phyloP scores from a whole-genome alignment of 345 rosid species.

The Cardiospermum halicacabum region DNA sequence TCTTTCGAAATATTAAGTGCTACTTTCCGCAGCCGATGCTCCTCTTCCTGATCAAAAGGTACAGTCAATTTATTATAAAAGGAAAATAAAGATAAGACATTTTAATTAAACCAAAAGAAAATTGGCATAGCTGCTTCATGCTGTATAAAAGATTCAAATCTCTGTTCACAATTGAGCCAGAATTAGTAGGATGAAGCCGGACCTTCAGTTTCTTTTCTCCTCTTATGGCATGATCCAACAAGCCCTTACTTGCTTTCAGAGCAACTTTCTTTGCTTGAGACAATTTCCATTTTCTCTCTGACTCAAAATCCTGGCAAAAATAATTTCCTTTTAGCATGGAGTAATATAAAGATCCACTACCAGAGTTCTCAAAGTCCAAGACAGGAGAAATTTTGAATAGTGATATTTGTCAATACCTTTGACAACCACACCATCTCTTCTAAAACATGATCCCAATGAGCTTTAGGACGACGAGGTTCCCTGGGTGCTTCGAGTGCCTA shows the following conservation, averaged over 20 bases:
- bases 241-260: constrained; percentile 92
- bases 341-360: constrained; percentile 7
- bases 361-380: background rate
- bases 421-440: constrained; percentile 99
- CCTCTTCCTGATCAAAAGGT: constrained; percentile 75
- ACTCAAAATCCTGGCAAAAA: constrained; percentile 82
- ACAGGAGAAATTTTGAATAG: background rate
- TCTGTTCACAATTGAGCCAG: background rate
- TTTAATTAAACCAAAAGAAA: background rate
- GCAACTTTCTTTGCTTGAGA: constrained; percentile 95
- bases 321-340: constrained; percentile 27
- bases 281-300: constrained; percentile 99
- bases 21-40: constrained; percentile 75
- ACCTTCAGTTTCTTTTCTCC: constrained; percentile 99
- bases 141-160: background rate
- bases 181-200: constrained; percentile 11
- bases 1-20: constrained; percentile 93
- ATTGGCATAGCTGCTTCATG: background rate
- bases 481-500: constrained; percentile 93
- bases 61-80: constrained; percentile 16
- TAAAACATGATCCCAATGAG: constrained; percentile 99
- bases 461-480: constrained; percentile 88
- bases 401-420: constrained; percentile 52
- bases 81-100: background rate
- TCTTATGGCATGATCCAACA: constrained; percentile 85